Conservation (phyloP, 73 alveolate genomes). For the Paramecium bursaria region DNA sequence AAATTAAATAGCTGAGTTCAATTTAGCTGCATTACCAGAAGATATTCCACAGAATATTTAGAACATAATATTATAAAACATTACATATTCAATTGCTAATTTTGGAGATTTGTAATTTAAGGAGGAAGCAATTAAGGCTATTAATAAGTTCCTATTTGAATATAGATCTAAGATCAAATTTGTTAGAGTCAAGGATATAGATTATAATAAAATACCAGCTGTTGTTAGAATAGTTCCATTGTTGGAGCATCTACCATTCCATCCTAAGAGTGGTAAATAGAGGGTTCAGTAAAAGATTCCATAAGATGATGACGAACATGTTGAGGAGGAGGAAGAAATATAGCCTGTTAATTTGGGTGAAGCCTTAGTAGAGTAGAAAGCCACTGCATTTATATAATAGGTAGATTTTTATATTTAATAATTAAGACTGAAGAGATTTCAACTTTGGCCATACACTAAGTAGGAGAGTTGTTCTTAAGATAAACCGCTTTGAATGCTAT, state of each 20-base stretch:
- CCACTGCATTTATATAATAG: neutral
- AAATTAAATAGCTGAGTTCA: constrained; percentile 13
- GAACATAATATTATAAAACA: neutral
- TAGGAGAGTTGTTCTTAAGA: constrained; percentile 16
- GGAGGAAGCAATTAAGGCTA: neutral
- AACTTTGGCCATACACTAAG: constrained; percentile 24
- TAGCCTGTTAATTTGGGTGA: neutral
- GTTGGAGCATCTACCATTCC: neutral
- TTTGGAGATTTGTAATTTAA: neutral
- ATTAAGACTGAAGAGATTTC: neutral
- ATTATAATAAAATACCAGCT: constrained; percentile 37
- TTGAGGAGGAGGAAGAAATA: constrained; percentile 1
- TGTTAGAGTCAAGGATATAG: no score
- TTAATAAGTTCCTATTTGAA: neutral
- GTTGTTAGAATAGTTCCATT: constrained; percentile 7
- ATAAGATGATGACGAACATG: constrained; percentile 2
- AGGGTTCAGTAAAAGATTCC: neutral
- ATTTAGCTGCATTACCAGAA: constrained; percentile 36
- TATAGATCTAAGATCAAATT: neutral
- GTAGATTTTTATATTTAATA: neutral
- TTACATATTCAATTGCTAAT: neutral
- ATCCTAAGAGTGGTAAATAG: constrained; percentile 2
- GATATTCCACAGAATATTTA: neutral
- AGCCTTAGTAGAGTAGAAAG: neutral
- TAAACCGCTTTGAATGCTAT: neutral